These are phyloP conservation scores for Dendrobium chrysotoxum DNA, from an alignment of 106 monocot species.

Conservation along the genomic window DNA sequence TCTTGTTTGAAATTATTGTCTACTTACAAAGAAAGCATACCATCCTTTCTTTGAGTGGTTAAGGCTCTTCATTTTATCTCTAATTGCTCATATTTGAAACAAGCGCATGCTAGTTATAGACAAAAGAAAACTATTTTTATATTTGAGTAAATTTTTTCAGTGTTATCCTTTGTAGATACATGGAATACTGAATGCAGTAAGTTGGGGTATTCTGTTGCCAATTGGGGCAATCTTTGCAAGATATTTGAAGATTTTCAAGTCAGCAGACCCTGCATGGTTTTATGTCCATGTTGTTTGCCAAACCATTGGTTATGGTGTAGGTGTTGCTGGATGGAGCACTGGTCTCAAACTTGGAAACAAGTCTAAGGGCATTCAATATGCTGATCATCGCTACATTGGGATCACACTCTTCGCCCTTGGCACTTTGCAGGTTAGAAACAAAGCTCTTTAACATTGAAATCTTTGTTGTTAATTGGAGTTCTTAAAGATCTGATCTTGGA, in stretches of 20 bases:
- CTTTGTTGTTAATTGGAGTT: background rate
- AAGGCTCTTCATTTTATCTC: too few relatives aligned
- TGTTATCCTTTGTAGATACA: constrained; percentile 23
- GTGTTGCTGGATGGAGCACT: constrained; percentile 54
- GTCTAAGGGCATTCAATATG: constrained; percentile 38
- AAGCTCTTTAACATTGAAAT: background rate
- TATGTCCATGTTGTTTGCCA: constrained; percentile 61
- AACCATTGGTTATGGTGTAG: constrained; percentile 32
- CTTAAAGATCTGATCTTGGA: too few relatives aligned
- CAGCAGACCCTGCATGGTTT: constrained; percentile 65
- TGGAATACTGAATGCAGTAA: constrained; percentile 58
- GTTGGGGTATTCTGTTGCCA: constrained; percentile 62
- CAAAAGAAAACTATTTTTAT: too few relatives aligned
- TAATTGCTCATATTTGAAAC: too few relatives aligned
- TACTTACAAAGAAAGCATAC: too few relatives aligned
- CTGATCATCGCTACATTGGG: constrained; percentile 52
- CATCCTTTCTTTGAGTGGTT: too few relatives aligned
- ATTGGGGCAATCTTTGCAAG: constrained; percentile 53
- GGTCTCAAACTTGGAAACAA: constrained; percentile 47
- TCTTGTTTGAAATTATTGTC: too few relatives aligned
- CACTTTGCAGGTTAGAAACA: constrained; percentile 34
- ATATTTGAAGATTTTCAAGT: constrained; percentile 49
- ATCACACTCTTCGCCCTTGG: constrained; percentile 50
- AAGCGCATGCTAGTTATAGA: too few relatives aligned
- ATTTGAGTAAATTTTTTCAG: too few relatives aligned